phyloP scores from a whole-genome alignment of 2,329 filamentous ascomycete species.

The Zarea fungicola region DNA sequence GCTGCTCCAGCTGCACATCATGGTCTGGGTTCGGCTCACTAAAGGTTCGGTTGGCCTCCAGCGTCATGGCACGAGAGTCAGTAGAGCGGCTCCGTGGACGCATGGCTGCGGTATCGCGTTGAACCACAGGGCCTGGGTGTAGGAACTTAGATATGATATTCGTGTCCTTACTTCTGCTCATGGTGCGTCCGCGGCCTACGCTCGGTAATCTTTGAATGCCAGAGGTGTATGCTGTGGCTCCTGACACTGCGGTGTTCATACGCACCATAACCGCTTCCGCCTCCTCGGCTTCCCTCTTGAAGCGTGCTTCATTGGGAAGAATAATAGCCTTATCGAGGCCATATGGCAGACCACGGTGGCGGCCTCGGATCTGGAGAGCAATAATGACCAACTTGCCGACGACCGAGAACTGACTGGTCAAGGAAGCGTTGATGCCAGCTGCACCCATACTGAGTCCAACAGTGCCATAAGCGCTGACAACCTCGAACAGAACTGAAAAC shows the following conservation, averaged over 20 bases:
- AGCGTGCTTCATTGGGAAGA: conserved; percentile 51
- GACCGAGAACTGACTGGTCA: conserved; percentile 74
- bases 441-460: conserved; percentile 89
- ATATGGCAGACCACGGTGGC: conserved; percentile 64
- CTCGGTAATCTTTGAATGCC: conserved; percentile 26
- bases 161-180: conserved; percentile 34
- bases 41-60: conserved; percentile 11
- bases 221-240: conserved; percentile 21
- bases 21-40: conserved; percentile 24
- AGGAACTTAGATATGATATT: conserved; percentile 43
- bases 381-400: conserved; percentile 66
- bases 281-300: conserved; percentile 48
- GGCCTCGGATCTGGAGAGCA: conserved; percentile 64
- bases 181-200: conserved; percentile 30
- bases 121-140: conserved; percentile 42
- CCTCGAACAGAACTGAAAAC: conserved; percentile 73
- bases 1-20: conserved; percentile 22
- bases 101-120: conserved; percentile 24
- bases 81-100: conserved; percentile 26
- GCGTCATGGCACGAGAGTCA: conserved; percentile 14
- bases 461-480: conserved; percentile 88
- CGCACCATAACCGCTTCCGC: conserved; percentile 34
- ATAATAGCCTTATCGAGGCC: conserved; percentile 58
- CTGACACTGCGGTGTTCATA: conserved; percentile 31
- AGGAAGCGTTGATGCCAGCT: conserved; percentile 66